Evolutionary conservation across 1,284 basidiomycete species (phyloP).

Genomic region (Trametes hirsuta): DNA sequence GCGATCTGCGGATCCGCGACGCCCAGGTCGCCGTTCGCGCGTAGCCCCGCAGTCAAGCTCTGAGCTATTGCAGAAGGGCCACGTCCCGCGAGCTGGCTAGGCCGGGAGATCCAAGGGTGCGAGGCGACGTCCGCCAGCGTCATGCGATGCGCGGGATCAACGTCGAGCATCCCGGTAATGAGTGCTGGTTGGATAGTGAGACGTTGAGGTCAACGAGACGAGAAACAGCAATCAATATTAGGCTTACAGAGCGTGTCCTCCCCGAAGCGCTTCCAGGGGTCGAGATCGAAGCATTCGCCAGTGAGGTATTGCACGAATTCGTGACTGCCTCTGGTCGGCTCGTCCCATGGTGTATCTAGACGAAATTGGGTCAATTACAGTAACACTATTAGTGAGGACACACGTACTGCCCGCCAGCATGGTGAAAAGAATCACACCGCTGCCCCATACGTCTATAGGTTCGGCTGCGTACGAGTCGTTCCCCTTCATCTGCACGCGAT

Average conservation of each 20-base stretch:
- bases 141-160: slow-evolving; percentile 74
- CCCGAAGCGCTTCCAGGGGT: slow-evolving; percentile 83
- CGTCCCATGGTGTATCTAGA: slow-evolving; percentile 97
- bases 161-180: slow-evolving; percentile 71
- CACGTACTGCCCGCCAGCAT: slow-evolving; percentile 90
- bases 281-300: slow-evolving; percentile 76
- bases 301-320: slow-evolving; percentile 82
- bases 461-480: slow-evolving; percentile 82
- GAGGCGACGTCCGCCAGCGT: slow-evolving; percentile 69
- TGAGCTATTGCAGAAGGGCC: slow-evolving; percentile 61
- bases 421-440: slow-evolving; percentile 96
- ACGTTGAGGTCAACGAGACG: background rate
- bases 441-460: slow-evolving; percentile 94
- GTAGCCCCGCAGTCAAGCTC: slow-evolving; percentile 68
- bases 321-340: slow-evolving; percentile 78
- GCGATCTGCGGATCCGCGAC: slow-evolving; percentile 61
- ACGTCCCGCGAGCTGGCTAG: slow-evolving; percentile 69
- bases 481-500: slow-evolving; percentile 30
- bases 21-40: slow-evolving; percentile 69
- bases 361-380: background rate
- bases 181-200: slow-evolving; percentile 53
- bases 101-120: slow-evolving; percentile 82
- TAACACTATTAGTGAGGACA: background rate
- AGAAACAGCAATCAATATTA: background rate
- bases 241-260: slow-evolving; percentile 62